Conservation (phyloP, 1,284 basidiomycete genomes). For the Porodaedalea pini region DNA sequence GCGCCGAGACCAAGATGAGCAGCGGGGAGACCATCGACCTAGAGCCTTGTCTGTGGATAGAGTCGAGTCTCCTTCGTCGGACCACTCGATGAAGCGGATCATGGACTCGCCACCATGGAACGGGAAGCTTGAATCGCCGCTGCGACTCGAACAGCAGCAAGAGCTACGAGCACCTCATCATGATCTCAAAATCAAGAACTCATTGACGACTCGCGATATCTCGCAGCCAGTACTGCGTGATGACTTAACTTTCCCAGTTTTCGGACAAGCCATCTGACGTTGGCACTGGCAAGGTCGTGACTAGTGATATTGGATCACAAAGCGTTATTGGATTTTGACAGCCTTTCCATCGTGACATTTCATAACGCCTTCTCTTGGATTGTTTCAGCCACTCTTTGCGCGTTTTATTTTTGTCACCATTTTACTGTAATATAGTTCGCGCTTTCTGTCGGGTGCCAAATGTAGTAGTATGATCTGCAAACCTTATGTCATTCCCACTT, state of each 20-base stretch:
- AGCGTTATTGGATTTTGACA: too few relatives aligned
- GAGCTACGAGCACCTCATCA: background rate
- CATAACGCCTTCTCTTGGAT: too few relatives aligned
- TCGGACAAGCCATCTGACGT: background rate
- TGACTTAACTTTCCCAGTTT: constrained; percentile 13
- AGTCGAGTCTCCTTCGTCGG: background rate
- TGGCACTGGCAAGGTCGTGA: background rate
- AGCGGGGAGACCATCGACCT: background rate
- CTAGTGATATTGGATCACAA: too few relatives aligned
- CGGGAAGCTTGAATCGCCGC: background rate
- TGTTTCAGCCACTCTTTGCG: too few relatives aligned
- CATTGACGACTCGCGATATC: constrained; percentile 12
- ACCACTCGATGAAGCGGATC: background rate
- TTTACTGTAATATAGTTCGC: background rate
- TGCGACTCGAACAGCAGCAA: background rate
- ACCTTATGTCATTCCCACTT: background rate
- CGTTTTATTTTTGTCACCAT: background rate
- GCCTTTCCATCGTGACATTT: too few relatives aligned
- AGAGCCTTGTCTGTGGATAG: background rate
- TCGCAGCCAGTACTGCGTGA: constrained; percentile 14
- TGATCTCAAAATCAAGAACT: background rate
- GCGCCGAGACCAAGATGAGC: constrained; percentile 21
- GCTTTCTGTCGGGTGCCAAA: too few relatives aligned
- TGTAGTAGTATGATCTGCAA: background rate
- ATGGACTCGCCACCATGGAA: background rate